Conservation (phyloP, 768 basidiomycete genomes). For the Naematelia aurantialba region DNA sequence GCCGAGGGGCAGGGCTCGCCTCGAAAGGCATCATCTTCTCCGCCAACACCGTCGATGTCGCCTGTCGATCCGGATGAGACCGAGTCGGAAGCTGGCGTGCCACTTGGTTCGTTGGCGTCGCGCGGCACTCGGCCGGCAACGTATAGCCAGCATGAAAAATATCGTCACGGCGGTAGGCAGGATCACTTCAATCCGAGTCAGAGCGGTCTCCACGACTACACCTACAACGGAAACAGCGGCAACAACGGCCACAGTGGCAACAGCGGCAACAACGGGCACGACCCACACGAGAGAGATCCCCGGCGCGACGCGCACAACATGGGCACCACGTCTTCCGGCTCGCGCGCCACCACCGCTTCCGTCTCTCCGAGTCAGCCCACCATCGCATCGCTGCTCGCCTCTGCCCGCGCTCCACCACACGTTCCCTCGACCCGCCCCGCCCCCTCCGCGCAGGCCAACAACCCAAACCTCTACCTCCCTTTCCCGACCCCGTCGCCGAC, state of each 20-base stretch:
- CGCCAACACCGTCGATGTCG: slow-evolving; percentile 5
- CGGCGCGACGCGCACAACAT: neutral
- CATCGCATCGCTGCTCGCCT: slow-evolving; percentile 21
- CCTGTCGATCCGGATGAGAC: slow-evolving; percentile 31
- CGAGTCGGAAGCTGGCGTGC: slow-evolving; percentile 19
- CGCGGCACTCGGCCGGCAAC: no score
- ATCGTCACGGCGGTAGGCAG: no score
- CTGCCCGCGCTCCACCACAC: slow-evolving; percentile 9
- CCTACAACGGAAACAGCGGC: no score
- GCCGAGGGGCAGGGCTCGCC: neutral
- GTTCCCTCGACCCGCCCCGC: slow-evolving; percentile 14
- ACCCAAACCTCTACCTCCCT: slow-evolving; percentile 39
- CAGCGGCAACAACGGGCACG: no score
- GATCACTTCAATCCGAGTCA: no score
- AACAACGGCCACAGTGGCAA: no score
- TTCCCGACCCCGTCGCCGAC: slow-evolving; percentile 46
- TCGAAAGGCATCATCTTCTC: neutral
- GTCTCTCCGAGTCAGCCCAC: slow-evolving; percentile 5
- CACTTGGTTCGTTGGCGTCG: no score
- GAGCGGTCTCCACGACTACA: no score
- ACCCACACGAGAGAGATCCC: no score
- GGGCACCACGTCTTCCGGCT: neutral
- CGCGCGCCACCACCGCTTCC: slow-evolving; percentile 10
- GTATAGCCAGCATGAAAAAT: no score
- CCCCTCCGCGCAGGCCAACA: slow-evolving; percentile 28